Conservation (phyloP, 2,329 filamentous ascomycete genomes). For the Calonectria crousiana region DNA sequence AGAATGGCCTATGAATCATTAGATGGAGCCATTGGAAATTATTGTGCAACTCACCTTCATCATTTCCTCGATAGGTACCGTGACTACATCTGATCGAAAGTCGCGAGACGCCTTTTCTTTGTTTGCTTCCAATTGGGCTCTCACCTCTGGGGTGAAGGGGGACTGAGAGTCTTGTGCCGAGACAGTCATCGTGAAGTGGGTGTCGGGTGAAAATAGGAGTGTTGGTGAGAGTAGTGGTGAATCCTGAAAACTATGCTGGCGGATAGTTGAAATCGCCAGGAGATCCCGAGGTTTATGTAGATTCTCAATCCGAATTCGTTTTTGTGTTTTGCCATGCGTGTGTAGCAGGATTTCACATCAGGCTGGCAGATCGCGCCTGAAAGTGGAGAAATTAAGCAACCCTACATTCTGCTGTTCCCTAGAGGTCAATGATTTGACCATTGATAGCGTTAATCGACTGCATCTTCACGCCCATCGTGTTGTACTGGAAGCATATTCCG, state of each 20-base stretch:
- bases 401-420: background rate
- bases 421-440: background rate
- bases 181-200: background rate
- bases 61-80: slow-evolving; percentile 41
- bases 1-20: slow-evolving; percentile 35
- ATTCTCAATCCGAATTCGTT: background rate
- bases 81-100: slow-evolving; percentile 46
- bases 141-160: background rate
- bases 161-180: background rate
- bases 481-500: background rate
- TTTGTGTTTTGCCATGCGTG: background rate
- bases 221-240: background rate
- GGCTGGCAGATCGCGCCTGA: background rate
- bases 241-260: background rate
- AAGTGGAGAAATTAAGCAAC: background rate
- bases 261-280: background rate
- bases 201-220: background rate
- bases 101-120: slow-evolving; percentile 38
- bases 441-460: background rate
- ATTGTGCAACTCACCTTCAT: slow-evolving; percentile 30
- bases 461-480: background rate
- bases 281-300: background rate
- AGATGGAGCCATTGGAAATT: background rate
- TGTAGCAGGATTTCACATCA: background rate
- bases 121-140: background rate